Evolutionary conservation across 805 yeast genomes (phyloP), one percentile per base, ranked within the genome.

Genomic region (Dipodascus geniculatus): DNA sequence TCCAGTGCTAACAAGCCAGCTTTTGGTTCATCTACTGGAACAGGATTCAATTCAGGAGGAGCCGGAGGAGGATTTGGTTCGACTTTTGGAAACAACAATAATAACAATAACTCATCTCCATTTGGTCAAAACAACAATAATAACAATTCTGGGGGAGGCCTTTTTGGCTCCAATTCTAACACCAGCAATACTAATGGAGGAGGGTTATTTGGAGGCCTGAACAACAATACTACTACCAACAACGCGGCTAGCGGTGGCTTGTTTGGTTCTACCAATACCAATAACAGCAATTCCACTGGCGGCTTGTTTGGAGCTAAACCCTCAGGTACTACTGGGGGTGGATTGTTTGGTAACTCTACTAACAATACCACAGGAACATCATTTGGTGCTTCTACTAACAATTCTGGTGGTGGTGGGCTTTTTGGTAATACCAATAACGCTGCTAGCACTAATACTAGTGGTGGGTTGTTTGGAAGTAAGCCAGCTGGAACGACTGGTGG

Each of bases 81-180:
- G 14, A 38, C 51, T 9, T 58, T 54, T 33, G 61, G 60, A 14
- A 28, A n/a, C 35, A 23, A 53, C 19, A 53, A 48, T 44, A 50
- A 58, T 57, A 63, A 59, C 56, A 65, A 57, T 57, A 57, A 60
- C 11, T 51, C 61, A 49, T 56, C 73, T 1, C 60, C 71, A 17
- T 73, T 77, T 68, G 80, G 79, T 42, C 60, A 70, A 53, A 71
- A 68, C 33, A 28, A 28, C 54, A 61, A 58, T 51, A 62, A 63
- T 16, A 54, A 66, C 22, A 56, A 61, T 24, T 47, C 60, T 42
- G 61, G 62, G 17, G 59, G 58, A 54, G 65, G 64, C 19, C 42
- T 61, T 55, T 55, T 61, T 56, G 63, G 66, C 22, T 16, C 31
- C 2, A 38, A 38, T 17, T 6, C 17, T 4, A 38, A 38, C 44